Base-by-base conservation (phyloP, 1,284 basidiomycete genomes). In the Irpex sp. region DNA sequence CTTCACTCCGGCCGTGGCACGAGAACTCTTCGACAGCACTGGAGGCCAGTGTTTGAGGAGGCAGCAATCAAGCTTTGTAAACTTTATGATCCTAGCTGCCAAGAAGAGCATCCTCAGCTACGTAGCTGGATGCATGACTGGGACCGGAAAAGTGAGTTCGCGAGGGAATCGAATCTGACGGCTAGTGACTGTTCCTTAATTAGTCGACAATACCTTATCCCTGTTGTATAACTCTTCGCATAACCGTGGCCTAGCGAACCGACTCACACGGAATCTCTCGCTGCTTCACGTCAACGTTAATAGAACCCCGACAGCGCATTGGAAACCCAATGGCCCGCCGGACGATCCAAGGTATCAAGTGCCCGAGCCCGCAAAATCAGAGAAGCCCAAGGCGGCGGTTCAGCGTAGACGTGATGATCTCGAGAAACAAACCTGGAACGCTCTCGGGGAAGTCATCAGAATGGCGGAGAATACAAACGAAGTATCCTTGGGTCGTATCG, bases 181-280 rank as follows among this genome's bases (percentile, higher is more conserved):
- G 9, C 21, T 13, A 37, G 44, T 19, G 62, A 31, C 64, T 38
- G 7, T 34, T 60, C 26, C 6, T 36, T 13, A 7, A 13, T 4
- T 65, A 87, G 88, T 85, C 73, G 86, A 89, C 68, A 79, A 79
- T 63, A 87, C 86, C 0, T 76, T 89, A 51, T 63, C 66, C 72
- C 67, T 90, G 7, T 70, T 89, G 47, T 80, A 83, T 70, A 82
- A 78, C 44, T 86, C 88, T 11, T 80, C 82, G 1, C 75, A 77
- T 57, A 81, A 82, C 51, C 82, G 86, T 17, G 89, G 88, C 19
- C 72, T 88, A n/a, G 72, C 87, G n/a, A 85, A 89, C 68, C 74
- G 75, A 60, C 65, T 85, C 4, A 84, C 84, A 4, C 79, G 79
- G 13, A 88, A 88, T 67, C 8, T 36, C 26, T 56, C 21, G 54